Evolutionary conservation across 2,329 filamentous ascomycete species (phyloP).

Genomic region (Didymella pomorum): DNA sequence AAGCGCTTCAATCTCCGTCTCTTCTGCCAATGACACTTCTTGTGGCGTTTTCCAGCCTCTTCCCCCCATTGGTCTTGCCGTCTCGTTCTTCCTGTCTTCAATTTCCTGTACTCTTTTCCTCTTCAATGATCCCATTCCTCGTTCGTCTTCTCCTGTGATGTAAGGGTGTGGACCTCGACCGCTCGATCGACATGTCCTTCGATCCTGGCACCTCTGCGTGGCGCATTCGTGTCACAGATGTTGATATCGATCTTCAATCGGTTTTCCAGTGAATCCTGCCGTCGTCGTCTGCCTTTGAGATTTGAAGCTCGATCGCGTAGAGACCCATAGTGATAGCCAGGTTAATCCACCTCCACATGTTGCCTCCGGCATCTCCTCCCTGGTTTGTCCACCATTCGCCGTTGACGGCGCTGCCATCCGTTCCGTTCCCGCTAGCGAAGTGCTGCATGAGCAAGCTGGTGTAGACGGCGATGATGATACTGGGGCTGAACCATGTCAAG

Average conservation of each 20-base stretch:
- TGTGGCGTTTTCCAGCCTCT: neutral
- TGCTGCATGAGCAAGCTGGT: constrained; percentile 95
- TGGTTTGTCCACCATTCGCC: constrained; percentile 84
- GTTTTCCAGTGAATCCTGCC: constrained; percentile 88
- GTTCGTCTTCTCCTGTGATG: neutral
- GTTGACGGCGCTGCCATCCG: constrained; percentile 52
- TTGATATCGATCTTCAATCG: constrained; percentile 61
- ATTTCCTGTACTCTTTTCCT: neutral
- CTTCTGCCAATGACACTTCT: neutral
- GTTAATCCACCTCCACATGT: constrained; percentile 93
- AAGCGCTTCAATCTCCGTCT: neutral
- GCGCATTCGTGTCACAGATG: neutral
- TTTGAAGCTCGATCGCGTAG: constrained; percentile 88
- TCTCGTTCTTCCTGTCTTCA: neutral
- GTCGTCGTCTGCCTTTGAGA: constrained; percentile 84
- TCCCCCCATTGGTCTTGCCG: neutral
- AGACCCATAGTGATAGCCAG: constrained; percentile 86
- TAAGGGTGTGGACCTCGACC: neutral
- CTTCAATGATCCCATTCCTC: neutral
- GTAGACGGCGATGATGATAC: constrained; percentile 93
- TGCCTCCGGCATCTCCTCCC: constrained; percentile 82
- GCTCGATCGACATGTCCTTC: neutral
- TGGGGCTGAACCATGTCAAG: constrained; percentile 92
- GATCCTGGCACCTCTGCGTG: neutral
- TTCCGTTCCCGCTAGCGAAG: constrained; percentile 73